Evolutionary conservation across 2,329 filamentous ascomycete genomes (phyloP).

Genomic region (Curvularia hawaiiensis): DNA sequence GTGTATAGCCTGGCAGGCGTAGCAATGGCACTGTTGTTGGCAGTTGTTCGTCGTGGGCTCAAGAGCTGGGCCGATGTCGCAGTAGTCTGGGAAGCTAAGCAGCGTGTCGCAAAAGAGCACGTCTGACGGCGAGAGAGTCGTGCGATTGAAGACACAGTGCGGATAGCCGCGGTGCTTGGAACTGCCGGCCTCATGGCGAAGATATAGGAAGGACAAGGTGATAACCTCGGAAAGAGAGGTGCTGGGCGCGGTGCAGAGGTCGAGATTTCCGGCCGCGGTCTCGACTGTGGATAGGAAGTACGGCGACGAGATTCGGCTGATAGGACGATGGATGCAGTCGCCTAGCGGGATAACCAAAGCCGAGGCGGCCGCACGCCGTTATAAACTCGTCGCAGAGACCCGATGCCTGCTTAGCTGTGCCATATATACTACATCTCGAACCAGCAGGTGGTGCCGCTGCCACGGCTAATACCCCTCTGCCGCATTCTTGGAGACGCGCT

Average conservation of each 20-base stretch:
- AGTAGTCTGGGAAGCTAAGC: slow-evolving; percentile 31
- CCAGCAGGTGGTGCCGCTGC: not conserved
- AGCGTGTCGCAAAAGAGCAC: slow-evolving; percentile 39
- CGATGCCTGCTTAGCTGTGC: not conserved
- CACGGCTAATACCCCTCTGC: slow-evolving; percentile 22
- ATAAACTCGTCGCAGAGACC: too few species aligned
- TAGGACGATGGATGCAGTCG: slow-evolving; percentile 20
- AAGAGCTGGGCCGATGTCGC: slow-evolving; percentile 32
- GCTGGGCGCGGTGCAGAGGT: slow-evolving; percentile 18
- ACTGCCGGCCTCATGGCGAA: slow-evolving; percentile 39
- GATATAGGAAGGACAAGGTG: slow-evolving; percentile 7
- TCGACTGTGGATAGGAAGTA: slow-evolving; percentile 19
- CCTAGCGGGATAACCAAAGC: slow-evolving; percentile 40
- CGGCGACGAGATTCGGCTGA: slow-evolving; percentile 19
- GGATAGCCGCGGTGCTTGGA: slow-evolving; percentile 33
- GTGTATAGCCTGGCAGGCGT: slow-evolving; percentile 13
- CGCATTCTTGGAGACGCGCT: slow-evolving; percentile 5
- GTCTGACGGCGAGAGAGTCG: slow-evolving; percentile 29
- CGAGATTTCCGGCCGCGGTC: slow-evolving; percentile 36
- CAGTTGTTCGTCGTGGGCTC: slow-evolving; percentile 23
- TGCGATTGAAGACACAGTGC: slow-evolving; percentile 30
- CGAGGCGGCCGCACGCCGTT: slow-evolving; percentile 26
- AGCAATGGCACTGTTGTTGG: slow-evolving; percentile 12
- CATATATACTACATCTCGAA: slow-evolving; percentile 20
- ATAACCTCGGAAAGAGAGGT: slow-evolving; percentile 36